Base-by-base conservation (phyloP, 257 asterid species). In the Petrea volubilis region DNA sequence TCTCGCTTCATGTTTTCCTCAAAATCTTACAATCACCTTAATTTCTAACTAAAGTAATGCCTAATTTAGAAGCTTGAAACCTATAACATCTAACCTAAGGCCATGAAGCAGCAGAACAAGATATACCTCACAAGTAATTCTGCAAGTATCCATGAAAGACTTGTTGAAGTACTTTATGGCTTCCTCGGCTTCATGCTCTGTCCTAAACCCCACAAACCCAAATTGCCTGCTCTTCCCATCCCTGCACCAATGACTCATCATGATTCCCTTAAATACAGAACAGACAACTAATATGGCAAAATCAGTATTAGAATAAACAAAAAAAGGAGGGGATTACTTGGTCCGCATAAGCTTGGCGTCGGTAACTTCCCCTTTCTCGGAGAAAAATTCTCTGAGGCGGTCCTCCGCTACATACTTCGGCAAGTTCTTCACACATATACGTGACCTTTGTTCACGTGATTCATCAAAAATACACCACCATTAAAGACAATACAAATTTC, bases 281-380 rank as follows among this genome's bases (percentile, higher is more conserved):
- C 15, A 60, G 59, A 23, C 14, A 25, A 70, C 3, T 44, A 47
- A 6, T 51, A 47, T 12, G n/a, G 15, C 63, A 49, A 23, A 13
- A 50, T 36, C 47, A 62, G 24, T 25, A 29, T 6, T 12, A 7
- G 14, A 50, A 11, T 17, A 40, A 3, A 15, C 44, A 20, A 1
- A n/a, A 12, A 57, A 12, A 23, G 73, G n/a, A 33, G 24, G 17
- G 23, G 41, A 33, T 64, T 80, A 93, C 98, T 79, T 83, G 74
- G 97, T 93, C 65, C 98, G 96, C 87, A 90, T 90, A 68, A 93
- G 88, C 86, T 86, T 93, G 77, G 95, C 90, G 73, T 91, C 97
- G 3, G 98, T 93, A 44, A 93, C 94, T 79, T 93, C 97, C 67
- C 98, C 98, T 82, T 90, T 90, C 82, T 79, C 86, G 23, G 98